phyloP scores from a whole-genome alignment of 75 land plant species.

The Cupressus sempervirens region DNA sequence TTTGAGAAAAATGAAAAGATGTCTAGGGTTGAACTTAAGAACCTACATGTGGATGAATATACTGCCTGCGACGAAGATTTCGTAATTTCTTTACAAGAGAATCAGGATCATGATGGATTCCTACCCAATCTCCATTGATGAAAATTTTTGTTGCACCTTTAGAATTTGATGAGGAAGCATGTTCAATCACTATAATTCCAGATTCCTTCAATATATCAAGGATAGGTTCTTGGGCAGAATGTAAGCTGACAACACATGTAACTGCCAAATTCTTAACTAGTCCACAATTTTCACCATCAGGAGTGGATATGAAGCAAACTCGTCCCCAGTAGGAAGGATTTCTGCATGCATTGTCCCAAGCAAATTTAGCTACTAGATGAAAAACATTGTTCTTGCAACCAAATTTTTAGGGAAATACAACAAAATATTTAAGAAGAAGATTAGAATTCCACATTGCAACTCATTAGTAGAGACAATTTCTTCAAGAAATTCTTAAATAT shows the following conservation, averaged over 20 bases:
- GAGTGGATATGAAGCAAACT: constrained; percentile 82
- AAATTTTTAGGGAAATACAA: not conserved
- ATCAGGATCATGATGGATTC: constrained; percentile 42
- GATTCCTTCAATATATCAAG: constrained; percentile 33
- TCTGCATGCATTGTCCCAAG: constrained; percentile 37
- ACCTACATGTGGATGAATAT: constrained; percentile 41
- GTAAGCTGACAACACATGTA: constrained; percentile 59
- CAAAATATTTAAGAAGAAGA: not conserved
- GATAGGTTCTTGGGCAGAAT: constrained; percentile 25
- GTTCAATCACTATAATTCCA: constrained; percentile 49
- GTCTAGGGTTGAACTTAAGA: not conserved
- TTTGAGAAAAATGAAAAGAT: not conserved
- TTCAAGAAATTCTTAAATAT: not conserved
- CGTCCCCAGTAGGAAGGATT: constrained; percentile 84
- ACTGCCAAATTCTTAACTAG: constrained; percentile 84
- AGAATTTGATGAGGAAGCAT: constrained; percentile 20
- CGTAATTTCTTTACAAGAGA: constrained; percentile 39
- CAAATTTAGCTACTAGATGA: not conserved
- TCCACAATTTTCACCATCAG: constrained; percentile 96
- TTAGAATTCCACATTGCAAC: not conserved
- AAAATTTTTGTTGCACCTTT: constrained; percentile 50
- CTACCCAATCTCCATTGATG: constrained; percentile 85
- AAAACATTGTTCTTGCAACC: not conserved
- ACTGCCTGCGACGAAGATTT: constrained; percentile 40
- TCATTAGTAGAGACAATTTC: not conserved